Evolutionary conservation across 768 basidiomycete genomes (phyloP), one percentile per base, ranked within the genome.

Genomic region (Trametes punicea): DNA sequence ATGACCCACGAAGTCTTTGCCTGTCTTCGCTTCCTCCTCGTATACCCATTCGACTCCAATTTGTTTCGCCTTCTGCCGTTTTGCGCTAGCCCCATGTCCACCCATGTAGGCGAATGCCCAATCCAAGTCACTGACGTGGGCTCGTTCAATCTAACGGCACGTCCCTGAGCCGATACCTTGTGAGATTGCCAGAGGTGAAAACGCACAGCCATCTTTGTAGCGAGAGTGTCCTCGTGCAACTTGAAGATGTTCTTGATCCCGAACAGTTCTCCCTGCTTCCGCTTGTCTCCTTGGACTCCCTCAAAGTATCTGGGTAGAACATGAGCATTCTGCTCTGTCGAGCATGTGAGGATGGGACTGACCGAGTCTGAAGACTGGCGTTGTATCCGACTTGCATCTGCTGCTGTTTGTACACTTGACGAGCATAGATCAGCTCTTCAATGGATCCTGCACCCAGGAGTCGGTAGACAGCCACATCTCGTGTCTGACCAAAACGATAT

Each of bases 361-460:
- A 85, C 85, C 90, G 79, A 0, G 91, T 92, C 64, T 93, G 91
- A 8, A 90, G 74, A 62, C 88, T 90, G 1, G 87, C 88, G 59
- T 88, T 81, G 67, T 94, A 94, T 0, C 84, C 92, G 42, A 93
- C 91, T n/a, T 83, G 83, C 89, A 93, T 93, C 65, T 92, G 89
- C 66, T 95, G 93, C 61, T 93, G 91, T 67, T 95, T 95, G 72
- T 94, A 94, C 20, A 96, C 81, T 66, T 95, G 93, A 11, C 92
- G 82, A 0, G 88, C 88, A 63, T 93, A 93, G 18, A 93, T 91
- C 39, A 92, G 71, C 67, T 95, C 92, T 64, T 94, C 92, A 11
- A 94, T 77, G 6, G 90, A 90, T 2, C 93, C 93, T 3, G 91
- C 90, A 0, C 88, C 91, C 15, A 96, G 75, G 6, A 96, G 77